Conservation (phyloP, 257 asterid species). For the Ophiorrhiza pumila region DNA sequence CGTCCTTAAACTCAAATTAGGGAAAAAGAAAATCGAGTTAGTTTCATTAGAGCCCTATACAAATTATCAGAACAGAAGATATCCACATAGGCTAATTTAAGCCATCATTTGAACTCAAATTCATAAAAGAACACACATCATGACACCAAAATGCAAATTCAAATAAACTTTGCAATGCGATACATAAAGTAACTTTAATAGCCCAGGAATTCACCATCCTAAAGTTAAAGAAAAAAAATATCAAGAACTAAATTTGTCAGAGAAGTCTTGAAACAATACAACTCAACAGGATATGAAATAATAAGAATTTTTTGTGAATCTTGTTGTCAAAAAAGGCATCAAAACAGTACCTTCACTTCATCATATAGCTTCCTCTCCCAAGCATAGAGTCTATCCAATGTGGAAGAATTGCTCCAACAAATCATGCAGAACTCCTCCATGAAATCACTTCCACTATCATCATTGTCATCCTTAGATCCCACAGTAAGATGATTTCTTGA, state of each 20-base stretch:
- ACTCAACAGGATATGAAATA: neutral
- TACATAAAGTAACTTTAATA: neutral
- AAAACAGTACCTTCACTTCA: slow-evolving; percentile 79
- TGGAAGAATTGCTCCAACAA: slow-evolving; percentile 96
- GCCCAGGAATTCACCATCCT: neutral
- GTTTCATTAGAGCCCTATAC: too few species aligned
- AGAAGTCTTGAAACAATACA: neutral
- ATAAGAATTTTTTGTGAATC: neutral
- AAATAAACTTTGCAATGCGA: neutral
- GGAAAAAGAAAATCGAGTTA: too few species aligned
- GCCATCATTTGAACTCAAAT: neutral
- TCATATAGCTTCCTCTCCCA: slow-evolving; percentile 99
- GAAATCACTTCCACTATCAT: slow-evolving; percentile 90
- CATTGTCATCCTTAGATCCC: slow-evolving; percentile 66
- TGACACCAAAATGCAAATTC: neutral
- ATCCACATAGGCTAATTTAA: neutral
- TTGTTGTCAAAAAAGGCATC: neutral
- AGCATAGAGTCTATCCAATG: slow-evolving; percentile 88
- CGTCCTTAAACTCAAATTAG: too few species aligned
- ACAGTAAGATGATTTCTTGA: slow-evolving; percentile 80
- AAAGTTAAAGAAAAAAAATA: neutral
- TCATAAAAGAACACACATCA: neutral
- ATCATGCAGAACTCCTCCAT: slow-evolving; percentile 94
- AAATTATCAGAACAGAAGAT: neutral
- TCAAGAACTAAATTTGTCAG: neutral